These are phyloP conservation scores for Hyaloscypha finlandica DNA, from an alignment of 495 filamentous ascomycete species.

Conservation along the genomic window DNA sequence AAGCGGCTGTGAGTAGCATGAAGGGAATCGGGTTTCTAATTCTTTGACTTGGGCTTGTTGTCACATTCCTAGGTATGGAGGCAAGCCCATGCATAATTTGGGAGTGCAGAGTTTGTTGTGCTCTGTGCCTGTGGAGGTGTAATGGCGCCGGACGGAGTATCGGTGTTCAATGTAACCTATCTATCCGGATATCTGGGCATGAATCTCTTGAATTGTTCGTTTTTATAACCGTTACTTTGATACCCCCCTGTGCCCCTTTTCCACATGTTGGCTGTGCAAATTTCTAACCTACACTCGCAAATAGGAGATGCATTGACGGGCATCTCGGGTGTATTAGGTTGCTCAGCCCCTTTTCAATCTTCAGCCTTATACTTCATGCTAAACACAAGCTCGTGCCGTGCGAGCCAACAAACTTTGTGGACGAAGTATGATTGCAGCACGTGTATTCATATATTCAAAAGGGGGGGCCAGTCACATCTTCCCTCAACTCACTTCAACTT, in stretches of 20 bases:
- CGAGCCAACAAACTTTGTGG: too few relatives aligned
- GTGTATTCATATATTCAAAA: too few relatives aligned
- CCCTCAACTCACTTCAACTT: too few relatives aligned
- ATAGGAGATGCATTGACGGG: not conserved
- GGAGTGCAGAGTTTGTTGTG: not conserved
- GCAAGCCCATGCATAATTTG: not conserved
- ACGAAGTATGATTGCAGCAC: too few relatives aligned
- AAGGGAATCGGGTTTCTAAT: conserved; percentile 3
- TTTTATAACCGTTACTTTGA: not conserved
- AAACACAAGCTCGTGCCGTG: too few relatives aligned
- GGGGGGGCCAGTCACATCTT: too few relatives aligned
- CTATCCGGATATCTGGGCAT: conserved; percentile 1
- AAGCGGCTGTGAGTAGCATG: not conserved
- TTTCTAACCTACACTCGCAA: not conserved
- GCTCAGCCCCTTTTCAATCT: not conserved
- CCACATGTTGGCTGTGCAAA: not conserved
- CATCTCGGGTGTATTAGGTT: not conserved
- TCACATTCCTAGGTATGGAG: not conserved
- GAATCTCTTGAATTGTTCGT: conserved; percentile 1
- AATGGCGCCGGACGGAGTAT: conserved; percentile 17
- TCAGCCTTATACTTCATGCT: not conserved
- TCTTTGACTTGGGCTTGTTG: not conserved
- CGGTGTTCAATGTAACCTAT: conserved; percentile 18
- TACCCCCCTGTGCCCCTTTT: not conserved
- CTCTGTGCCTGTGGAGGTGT: not conserved